Evolutionary conservation across 192 early-diverging fungal genomes (phyloP).

Genomic region (Umbelopsis vinacea): DNA sequence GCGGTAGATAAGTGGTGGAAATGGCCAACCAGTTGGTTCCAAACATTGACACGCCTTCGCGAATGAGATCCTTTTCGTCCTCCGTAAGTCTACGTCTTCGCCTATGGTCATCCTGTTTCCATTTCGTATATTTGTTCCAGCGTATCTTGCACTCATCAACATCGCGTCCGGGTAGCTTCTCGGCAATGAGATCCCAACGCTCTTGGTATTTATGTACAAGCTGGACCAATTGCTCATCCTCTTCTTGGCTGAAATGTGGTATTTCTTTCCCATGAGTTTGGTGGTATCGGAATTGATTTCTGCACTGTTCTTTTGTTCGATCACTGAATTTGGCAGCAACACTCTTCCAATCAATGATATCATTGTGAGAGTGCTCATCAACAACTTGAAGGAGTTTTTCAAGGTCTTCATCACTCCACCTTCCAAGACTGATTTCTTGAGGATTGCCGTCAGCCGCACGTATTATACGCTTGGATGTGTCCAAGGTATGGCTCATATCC

Average conservation of each 20-base stretch:
- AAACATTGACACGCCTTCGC: slow-evolving; percentile 40
- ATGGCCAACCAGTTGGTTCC: slow-evolving; percentile 37
- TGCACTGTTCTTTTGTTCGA: neutral
- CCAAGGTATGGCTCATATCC: neutral
- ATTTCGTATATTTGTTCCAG: neutral
- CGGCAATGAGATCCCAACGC: neutral
- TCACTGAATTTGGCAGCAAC: neutral
- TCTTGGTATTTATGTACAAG: slow-evolving; percentile 1
- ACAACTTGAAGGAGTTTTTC: neutral
- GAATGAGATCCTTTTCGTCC: slow-evolving; percentile 28
- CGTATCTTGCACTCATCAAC: neutral
- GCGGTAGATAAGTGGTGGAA: slow-evolving; percentile 27
- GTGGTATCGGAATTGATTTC: neutral
- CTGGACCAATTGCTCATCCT: neutral
- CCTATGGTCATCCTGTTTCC: neutral
- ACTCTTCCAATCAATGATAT: slow-evolving; percentile 8
- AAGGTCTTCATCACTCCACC: slow-evolving; percentile 8
- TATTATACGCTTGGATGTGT: neutral
- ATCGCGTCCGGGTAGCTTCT: neutral
- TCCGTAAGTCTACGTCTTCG: slow-evolving; percentile 5
- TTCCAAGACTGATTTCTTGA: neutral
- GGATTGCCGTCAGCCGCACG: neutral
- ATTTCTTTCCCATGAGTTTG: neutral
- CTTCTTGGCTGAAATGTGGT: slow-evolving; percentile 15
- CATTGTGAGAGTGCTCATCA: neutral